Base-by-base conservation (phyloP, 192 early-diverging fungal genomes). In the Coemansia sp. region DNA sequence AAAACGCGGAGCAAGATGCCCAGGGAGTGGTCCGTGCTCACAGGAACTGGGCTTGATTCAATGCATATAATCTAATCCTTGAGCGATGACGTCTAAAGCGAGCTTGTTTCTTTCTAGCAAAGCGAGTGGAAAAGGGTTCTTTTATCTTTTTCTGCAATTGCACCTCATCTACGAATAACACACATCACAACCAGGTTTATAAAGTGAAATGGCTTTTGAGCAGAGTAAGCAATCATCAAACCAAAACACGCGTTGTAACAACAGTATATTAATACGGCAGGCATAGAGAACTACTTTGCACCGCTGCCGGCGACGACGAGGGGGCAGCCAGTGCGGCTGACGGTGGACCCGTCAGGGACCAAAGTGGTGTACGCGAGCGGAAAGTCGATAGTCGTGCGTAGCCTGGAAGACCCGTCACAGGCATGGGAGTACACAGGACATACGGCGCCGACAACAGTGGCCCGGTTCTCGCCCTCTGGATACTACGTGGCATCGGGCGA, bases 401-500 rank as follows among this genome's bases (percentile, higher is more conserved):
- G 88, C 70, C 67, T 98, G 35, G 83, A 45, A 4, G 35, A 66
- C 45, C 77, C 65, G 1, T 43, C 57, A 21, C 51, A 82, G 49
- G 61, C 78, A 6, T 68, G 82, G 11, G 92, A 93, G 74, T 98
- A 97, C 80, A 87, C 88, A 3, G 90, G 87, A 4, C 97, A 98
- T 73, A 83, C 83, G 5, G 77, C 83, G 48, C 69, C 85, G 56
- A 85, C 91, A 1, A 94, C 91, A 5, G 94, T 94, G 23, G 97
- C 97, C 6, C 83, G 88, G 29, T 96, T 93, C 67, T 84, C 94
- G 31, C 94, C 97, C 3, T 91, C 89, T 64, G 94, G 97, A 51
- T 95, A 88, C 81, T 98, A 97, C 81, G 91, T 97, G 57, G 95
- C 95, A 1, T 97, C 95, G 39, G 97, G 92, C 68, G 95, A 93